Evolutionary conservation across 345 rosid species (phyloP), one percentile per base, ranked within the genome.

Genomic region (Kandelia obovata): DNA sequence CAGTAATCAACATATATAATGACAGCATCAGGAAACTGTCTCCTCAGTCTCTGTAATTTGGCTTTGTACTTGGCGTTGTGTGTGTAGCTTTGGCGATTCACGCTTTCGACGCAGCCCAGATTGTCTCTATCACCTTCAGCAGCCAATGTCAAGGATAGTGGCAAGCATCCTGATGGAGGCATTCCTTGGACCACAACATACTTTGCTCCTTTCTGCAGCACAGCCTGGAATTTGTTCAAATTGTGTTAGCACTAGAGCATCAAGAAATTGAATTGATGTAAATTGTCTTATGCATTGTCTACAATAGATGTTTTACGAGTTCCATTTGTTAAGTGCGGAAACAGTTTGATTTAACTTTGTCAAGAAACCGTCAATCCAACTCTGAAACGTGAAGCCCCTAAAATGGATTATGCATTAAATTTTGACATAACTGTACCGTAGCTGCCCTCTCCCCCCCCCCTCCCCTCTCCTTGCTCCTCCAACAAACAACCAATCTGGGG

Each of bases 1-100:
- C 90, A 91, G 83, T 84, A 89, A 67, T 94, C 98, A 5, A 88
- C 84, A 32, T 89, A 89, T 4, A 83, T 73, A 35, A 94, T 89
- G 51, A 82, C 67, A 4, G 95, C 83, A 3, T 73, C 60, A 0
- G 96, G 96, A 66, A 84, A 88, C 65, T 73, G 84, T 26, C 64
- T 76, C 73, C 92, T 78, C 31, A 91, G 92, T 52, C 75, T 82
- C 34, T 58, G 53, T 15, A 91, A 73, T 61, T 61, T 77, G 53
- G 72, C 73, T 75, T 80, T 81, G 35, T 89, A 89, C 15, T 51
- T 78, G 25, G 70, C 63, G 53, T 88, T 94, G 76, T 94, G 96
- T 23, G 73, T 26, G 80, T 55, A 69, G 79, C 74, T 82, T 64
- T 83, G 87, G 70, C 83, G 75, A 79, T 89, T 91, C 58, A 37